Percentiles rank a stretch among this genome's conserved stretches.
These are phyloP conservation scores for Candida corydali DNA, from an alignment of 805 yeast species.

Conservation along the genomic window DNA sequence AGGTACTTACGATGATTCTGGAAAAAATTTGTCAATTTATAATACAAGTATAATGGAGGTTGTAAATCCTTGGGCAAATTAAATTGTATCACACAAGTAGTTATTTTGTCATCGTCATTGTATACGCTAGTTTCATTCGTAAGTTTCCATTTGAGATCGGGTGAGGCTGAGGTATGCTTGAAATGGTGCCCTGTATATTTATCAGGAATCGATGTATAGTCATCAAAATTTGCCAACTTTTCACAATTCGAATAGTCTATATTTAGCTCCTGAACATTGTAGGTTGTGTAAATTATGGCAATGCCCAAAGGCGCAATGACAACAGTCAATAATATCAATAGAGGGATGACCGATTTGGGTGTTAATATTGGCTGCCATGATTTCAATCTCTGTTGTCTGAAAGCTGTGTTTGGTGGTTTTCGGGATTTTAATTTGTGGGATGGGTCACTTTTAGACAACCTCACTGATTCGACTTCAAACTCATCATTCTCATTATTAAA, in stretches of 20 bases:
- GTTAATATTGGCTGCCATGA: conserved; percentile 87
- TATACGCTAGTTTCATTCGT: conserved; percentile 21
- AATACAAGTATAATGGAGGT: conserved; percentile 73
- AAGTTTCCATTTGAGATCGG: conserved; percentile 64
- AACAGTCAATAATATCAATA: conserved; percentile 67
- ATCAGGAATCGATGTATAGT: conserved; percentile 52
- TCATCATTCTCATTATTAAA: conserved; percentile 11
- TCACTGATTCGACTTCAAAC: not conserved
- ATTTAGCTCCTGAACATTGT: conserved; percentile 68
- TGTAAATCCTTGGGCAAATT: conserved; percentile 66
- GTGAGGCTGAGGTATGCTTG: conserved; percentile 35
- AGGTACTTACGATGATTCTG: conserved; percentile 96
- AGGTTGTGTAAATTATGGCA: conserved; percentile 73
- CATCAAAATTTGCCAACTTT: conserved; percentile 39
- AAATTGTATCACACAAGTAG: conserved; percentile 65
- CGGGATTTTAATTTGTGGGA: conserved; percentile 26
- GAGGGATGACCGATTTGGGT: conserved; percentile 86
- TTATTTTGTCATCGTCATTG: conserved; percentile 31
- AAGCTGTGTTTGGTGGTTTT: conserved; percentile 62
- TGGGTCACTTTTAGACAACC: not conserved
- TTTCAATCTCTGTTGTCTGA: conserved; percentile 67
- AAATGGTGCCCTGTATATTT: conserved; percentile 62
- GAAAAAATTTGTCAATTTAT: conserved; percentile 82
- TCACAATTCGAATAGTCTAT: conserved; percentile 76
- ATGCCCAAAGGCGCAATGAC: conserved; percentile 91